Evolutionary conservation across 2,329 filamentous ascomycete species (phyloP), one percentile per base, ranked within the genome.

Genomic region (Fusarium hostae): DNA sequence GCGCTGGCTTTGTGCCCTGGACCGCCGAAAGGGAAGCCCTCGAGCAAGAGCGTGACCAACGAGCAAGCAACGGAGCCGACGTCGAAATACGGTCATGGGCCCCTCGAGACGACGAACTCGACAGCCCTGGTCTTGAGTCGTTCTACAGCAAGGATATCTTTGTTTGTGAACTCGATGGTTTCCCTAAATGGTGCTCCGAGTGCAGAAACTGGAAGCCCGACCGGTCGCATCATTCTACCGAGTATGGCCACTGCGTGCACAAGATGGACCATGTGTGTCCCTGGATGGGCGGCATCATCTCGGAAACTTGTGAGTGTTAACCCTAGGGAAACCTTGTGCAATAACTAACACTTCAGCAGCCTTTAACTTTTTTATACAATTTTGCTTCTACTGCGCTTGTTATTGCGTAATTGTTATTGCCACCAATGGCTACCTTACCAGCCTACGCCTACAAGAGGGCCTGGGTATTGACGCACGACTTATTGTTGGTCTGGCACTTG

Each of bases 231-330:
- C 95, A 98, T 81, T 97, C 92, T 77, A 91, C 91, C 57, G 93
- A 97, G 78, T 84, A 96, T 16, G 89, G 89, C 54, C 87, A 94
- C 45, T 98, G 95, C 77, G 92, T 97, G 26, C 84, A 88, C 43
- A 96, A 96, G 77, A 96, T 98, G 92, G 95, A 98, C 71, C 95
- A 98, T 78, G 96, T 95, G 76, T 99, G 96, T 77, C 96, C 95
- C 0, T 98, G 92, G 92, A 95, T 97, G n/a, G 95, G 95, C 7
- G 96, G 95, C 26, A 93, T 97, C 72, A 91, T 99, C 13, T 92
- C 90, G 0, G 95, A 98, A 79, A 94, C 90, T 3, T 90, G 88
- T 89, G 76, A 79, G 87, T 80, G 20, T 18, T 15, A 12, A 10
- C 43, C 13, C 44, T 16, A 22, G 11, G 30, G 11, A 16, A 43